Conservation (phyloP, 768 basidiomycete genomes). For the Gyrodon lividus region DNA sequence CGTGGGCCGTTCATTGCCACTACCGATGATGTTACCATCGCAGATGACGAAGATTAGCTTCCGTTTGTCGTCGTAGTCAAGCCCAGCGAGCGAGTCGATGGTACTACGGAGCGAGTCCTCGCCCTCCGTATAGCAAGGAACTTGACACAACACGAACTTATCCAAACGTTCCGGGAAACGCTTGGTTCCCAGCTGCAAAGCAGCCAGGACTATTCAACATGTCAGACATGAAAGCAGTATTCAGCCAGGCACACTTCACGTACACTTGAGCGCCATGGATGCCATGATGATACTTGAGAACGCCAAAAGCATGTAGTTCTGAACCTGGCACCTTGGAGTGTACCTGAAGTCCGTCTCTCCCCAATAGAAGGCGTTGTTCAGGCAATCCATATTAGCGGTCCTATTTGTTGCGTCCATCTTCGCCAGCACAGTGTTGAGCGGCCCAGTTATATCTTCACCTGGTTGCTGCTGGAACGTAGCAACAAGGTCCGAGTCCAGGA, state of each 20-base stretch:
- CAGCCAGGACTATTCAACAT: constrained; percentile 52
- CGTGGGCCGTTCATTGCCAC: constrained; percentile 65
- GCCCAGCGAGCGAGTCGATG: constrained; percentile 63
- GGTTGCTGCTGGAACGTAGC: constrained; percentile 55
- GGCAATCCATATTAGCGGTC: constrained; percentile 47
- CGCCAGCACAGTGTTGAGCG: constrained; percentile 46
- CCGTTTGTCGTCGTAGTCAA: constrained; percentile 71
- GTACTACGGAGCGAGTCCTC: constrained; percentile 67
- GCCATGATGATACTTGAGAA: constrained; percentile 54
- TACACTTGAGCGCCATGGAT: constrained; percentile 60
- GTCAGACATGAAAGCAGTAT: constrained; percentile 10
- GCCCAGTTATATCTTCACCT: constrained; percentile 58
- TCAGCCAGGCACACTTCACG: constrained; percentile 24
- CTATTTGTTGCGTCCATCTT: constrained; percentile 38
- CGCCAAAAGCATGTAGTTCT: constrained; percentile 57
- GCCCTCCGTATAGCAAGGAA: constrained; percentile 71
- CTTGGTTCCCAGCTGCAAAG: constrained; percentile 59
- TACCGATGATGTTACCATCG: constrained; percentile 71
- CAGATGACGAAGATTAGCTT: constrained; percentile 67
- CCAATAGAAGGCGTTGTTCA: constrained; percentile 59
- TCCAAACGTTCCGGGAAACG: constrained; percentile 64
- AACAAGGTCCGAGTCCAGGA: constrained; percentile 50
- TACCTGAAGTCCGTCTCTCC: constrained; percentile 60
- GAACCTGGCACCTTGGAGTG: constrained; percentile 54
- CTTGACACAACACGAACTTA: constrained; percentile 68